Conservation (phyloP, 2,329 filamentous ascomycete genomes). For the Cladosporium sp. region DNA sequence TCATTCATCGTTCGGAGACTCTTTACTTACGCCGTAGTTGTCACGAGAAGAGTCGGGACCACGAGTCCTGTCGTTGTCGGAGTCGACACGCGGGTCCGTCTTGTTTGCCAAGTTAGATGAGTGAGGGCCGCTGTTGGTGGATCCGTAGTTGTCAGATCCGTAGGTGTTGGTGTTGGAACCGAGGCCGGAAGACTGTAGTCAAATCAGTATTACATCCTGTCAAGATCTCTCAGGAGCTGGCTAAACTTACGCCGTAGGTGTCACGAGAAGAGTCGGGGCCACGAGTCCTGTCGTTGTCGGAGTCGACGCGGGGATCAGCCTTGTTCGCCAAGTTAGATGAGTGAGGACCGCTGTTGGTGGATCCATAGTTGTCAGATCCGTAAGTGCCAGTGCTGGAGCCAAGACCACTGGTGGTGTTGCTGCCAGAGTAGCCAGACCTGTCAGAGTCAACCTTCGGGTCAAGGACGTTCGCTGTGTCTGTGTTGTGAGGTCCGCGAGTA, state of each 20-base stretch:
- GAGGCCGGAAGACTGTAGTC: neutral
- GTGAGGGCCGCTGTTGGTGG: neutral
- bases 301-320: slow-evolving; percentile 1
- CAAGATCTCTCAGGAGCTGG: neutral
- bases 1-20: neutral
- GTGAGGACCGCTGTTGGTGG: neutral
- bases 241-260: slow-evolving; percentile 10
- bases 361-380: slow-evolving; percentile 8
- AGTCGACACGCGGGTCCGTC: slow-evolving; percentile 2
- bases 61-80: slow-evolving; percentile 6
- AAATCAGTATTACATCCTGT: neutral
- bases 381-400: neutral
- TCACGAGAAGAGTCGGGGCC: slow-evolving; percentile 13
- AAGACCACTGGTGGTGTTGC: neutral
- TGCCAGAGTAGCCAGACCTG: slow-evolving; percentile 2
- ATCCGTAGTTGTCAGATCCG: slow-evolving; percentile 18
- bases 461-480: slow-evolving; percentile 14
- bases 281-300: slow-evolving; percentile 8
- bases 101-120: slow-evolving; percentile 5
- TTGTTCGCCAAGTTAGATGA: slow-evolving; percentile 1
- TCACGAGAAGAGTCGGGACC: slow-evolving; percentile 13
- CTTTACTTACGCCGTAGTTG: slow-evolving; percentile 16
- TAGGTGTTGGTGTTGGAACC: neutral
- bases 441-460: slow-evolving; percentile 17
- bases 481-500: slow-evolving; percentile 14